Evolutionary conservation across 2,329 filamentous ascomycete species (phyloP).

Genomic region (Botryotinia narcissicola): DNA sequence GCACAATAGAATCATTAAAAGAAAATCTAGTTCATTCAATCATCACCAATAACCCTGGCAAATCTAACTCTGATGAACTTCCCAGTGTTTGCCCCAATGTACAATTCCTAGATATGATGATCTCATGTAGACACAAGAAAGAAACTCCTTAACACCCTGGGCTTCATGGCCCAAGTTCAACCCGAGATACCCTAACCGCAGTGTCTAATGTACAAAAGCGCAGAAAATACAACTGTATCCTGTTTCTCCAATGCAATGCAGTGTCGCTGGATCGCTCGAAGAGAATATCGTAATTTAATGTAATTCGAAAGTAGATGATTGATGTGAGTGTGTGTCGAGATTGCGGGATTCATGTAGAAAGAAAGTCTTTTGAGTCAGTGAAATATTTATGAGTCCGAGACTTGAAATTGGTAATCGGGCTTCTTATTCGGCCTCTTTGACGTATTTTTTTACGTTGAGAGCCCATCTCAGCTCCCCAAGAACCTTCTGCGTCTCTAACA

Average conservation of each 20-base stretch:
- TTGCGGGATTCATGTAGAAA: background rate
- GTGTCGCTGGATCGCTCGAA: background rate
- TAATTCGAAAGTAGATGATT: background rate
- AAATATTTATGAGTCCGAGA: background rate
- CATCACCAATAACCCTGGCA: slow-evolving; percentile 15
- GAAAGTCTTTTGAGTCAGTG: background rate
- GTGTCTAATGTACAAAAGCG: slow-evolving; percentile 19
- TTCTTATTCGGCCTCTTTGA: slow-evolving; percentile 52
- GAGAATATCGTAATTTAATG: slow-evolving; percentile 4
- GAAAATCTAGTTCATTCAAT: slow-evolving; percentile 17
- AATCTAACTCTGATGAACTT: slow-evolving; percentile 11
- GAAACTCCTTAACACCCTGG: slow-evolving; percentile 15
- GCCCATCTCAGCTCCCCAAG: slow-evolving; percentile 71
- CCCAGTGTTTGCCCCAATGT: slow-evolving; percentile 17
- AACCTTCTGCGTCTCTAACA: slow-evolving; percentile 59
- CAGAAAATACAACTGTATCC: slow-evolving; percentile 21
- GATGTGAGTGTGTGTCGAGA: background rate
- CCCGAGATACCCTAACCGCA: slow-evolving; percentile 19
- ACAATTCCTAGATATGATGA: slow-evolving; percentile 4
- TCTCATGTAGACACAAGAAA: slow-evolving; percentile 11
- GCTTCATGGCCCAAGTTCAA: slow-evolving; percentile 6
- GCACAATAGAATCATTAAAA: background rate
- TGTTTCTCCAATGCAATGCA: slow-evolving; percentile 21
- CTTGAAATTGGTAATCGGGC: background rate
- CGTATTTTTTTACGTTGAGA: slow-evolving; percentile 62